Percentiles rank a stretch among this genome's conserved stretches.
Conservation (phyloP, 352 stramenopile species). For the Pythium chondricola region DNA sequence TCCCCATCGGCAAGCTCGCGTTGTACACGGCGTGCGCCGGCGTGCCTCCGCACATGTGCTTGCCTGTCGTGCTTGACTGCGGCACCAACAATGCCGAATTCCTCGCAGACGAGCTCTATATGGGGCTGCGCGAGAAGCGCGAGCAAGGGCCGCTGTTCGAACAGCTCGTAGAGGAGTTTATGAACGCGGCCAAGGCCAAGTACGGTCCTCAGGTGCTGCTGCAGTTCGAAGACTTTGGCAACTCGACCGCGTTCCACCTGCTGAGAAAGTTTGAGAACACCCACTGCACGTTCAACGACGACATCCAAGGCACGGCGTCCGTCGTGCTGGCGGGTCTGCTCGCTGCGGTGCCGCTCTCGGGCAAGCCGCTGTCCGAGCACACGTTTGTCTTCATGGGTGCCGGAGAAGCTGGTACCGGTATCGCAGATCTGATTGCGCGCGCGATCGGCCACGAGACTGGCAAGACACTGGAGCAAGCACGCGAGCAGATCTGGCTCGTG, state of each 20-base stretch:
- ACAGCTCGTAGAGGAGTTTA: conserved; percentile 96
- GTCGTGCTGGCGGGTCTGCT: conserved; percentile 78
- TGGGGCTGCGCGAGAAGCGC: conserved; percentile 89
- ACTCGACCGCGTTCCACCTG: conserved; percentile 81
- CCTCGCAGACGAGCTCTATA: conserved; percentile 92
- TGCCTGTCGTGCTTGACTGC: conserved; percentile 94
- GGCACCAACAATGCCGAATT: conserved; percentile 95
- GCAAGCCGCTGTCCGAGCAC: conserved; percentile 86
- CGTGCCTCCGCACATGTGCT: conserved; percentile 88
- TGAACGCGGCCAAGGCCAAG: conserved; percentile 89
- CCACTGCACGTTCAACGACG: conserved; percentile 94
- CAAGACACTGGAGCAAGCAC: conserved; percentile 83
- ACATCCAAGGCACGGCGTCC: conserved; percentile 91
- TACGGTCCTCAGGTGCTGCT: conserved; percentile 83
- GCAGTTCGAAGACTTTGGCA: conserved; percentile 87
- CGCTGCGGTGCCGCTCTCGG: conserved; percentile 61
- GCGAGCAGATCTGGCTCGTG: conserved; percentile 90
- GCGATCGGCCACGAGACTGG: conserved; percentile 87
- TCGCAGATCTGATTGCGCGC: conserved; percentile 90
- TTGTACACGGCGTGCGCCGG: conserved; percentile 94
- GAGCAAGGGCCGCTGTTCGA: conserved; percentile 88
- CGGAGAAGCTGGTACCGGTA: conserved; percentile 90
- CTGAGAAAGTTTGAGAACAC: conserved; percentile 82
- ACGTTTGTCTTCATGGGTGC: conserved; percentile 94
- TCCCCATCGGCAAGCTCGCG: conserved; percentile 93